Evolutionary conservation across 2,329 filamentous ascomycete species (phyloP), one percentile per base, ranked within the genome.

Genomic region (Cladosporium sphaerospermum): DNA sequence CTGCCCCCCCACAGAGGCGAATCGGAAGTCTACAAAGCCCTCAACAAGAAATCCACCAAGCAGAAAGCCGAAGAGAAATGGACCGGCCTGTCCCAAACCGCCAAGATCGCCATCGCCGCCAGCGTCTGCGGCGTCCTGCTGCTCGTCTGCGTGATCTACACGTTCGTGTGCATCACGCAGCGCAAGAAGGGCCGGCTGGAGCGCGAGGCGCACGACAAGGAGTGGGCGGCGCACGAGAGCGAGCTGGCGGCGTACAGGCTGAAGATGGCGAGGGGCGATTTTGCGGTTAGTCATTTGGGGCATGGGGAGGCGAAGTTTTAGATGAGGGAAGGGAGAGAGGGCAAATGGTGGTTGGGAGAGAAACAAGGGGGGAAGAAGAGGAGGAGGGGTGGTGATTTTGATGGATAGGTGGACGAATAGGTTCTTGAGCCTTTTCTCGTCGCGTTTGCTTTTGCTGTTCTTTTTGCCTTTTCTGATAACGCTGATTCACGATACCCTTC

Each of bases 161-260:
- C 68, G 9, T 70, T 77, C 60, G 78, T 71, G 67, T 79, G 75
- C 62, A 59, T 78, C 57, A 70, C 69, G 45, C 76, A 79, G 64
- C 72, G 78, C 54, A 71, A 72, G 54, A 68, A 70, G 56, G 78
- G 78, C 33, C 73, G 74, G 54, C 70, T 71, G 42, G 78, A 80
- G 62, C 69, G 71, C 43, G 72, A 70, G 16, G 52, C 73, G 18
- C 75, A 74, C 39, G 75, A 78, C 56, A 68, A 70, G 61, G 72
- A 73, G 46, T 78, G 73, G 67, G 67, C 72, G 39, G 66, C 68
- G 53, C 66, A 72, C 45, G 61, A 67, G 16, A 55, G 58, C 23
- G 72, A 74, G 59, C 54, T 68, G 33, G 56, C 62, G 49, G 61
- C 61, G 39, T 68, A 68, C 42, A 54, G 59, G 23, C 53, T 54